A percentile compares a stretch with the other conserved stretches of the same genome.
phyloP scores from a whole-genome alignment of 1,284 basidiomycete species.

The Cryptococcus sp. region DNA sequence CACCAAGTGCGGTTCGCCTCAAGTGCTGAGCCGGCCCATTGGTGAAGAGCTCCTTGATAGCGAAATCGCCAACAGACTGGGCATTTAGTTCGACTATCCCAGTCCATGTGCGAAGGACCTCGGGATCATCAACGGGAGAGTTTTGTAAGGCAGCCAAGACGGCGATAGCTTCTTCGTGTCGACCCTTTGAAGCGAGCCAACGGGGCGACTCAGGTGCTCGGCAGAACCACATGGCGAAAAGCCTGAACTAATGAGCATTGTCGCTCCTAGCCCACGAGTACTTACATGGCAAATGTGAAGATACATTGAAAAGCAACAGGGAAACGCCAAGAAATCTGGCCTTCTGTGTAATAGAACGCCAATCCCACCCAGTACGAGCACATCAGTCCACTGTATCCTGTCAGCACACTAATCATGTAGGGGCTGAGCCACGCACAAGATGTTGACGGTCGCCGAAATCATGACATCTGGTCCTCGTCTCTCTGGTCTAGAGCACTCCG shows the following conservation, averaged over 20 bases:
- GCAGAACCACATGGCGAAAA: conserved; percentile 27
- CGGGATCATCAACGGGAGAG: conserved; percentile 23
- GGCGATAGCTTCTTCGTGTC: conserved; percentile 46
- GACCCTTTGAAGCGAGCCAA: conserved; percentile 52
- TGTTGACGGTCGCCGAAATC: conserved; percentile 4
- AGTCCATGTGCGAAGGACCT: conserved; percentile 24
- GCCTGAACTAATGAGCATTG: conserved; percentile 11
- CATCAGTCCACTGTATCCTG: conserved; percentile 33
- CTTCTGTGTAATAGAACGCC: conserved; percentile 40
- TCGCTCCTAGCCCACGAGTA: not conserved
- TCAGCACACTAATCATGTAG: not conserved
- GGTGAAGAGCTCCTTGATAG: conserved; percentile 34
- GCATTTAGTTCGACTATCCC: conserved; percentile 29
- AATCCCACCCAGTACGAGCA: conserved; percentile 44
- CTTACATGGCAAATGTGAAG: conserved; percentile 28
- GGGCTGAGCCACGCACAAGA: not conserved
- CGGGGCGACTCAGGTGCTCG: conserved; percentile 53
- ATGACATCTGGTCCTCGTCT: conserved; percentile 42
- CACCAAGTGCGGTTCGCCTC: conserved; percentile 47
- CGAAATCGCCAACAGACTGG: conserved; percentile 17
- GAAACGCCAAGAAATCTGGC: conserved; percentile 44
- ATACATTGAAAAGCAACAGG: conserved; percentile 51
- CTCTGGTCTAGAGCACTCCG: conserved; percentile 47
- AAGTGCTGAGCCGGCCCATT: conserved; percentile 48
- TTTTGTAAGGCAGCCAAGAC: conserved; percentile 45